These are phyloP conservation scores for Elongisporangium anandrum DNA, from an alignment of 352 stramenopile genomes.

Conservation along the genomic window DNA sequence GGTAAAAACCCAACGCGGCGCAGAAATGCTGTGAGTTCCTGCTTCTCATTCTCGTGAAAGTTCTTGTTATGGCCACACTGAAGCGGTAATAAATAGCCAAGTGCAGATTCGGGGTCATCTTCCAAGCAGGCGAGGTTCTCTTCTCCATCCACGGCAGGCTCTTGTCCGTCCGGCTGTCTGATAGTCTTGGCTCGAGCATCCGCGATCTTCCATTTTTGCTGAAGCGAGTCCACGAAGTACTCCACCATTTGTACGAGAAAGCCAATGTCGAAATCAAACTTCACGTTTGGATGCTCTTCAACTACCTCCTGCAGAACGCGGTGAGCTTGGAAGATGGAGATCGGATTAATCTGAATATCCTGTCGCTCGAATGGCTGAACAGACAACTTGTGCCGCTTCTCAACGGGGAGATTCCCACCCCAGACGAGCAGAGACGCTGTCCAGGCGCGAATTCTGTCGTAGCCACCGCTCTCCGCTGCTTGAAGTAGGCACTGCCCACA, in stretches of 20 bases:
- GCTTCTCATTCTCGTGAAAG: slow-evolving; percentile 71
- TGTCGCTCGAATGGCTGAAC: slow-evolving; percentile 66
- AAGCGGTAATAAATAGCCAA: slow-evolving; percentile 61
- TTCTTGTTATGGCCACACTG: slow-evolving; percentile 87
- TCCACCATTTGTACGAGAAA: slow-evolving; percentile 74
- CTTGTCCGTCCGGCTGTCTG: slow-evolving; percentile 9
- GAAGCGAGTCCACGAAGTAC: slow-evolving; percentile 66
- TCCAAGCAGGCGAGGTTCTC: neutral
- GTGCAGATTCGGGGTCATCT: slow-evolving; percentile 13
- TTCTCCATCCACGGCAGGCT: slow-evolving; percentile 1
- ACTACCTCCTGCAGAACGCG: slow-evolving; percentile 41
- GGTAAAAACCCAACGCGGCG: slow-evolving; percentile 32
- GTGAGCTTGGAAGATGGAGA: slow-evolving; percentile 54
- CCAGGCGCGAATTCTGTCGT: slow-evolving; percentile 82
- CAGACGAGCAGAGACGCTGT: slow-evolving; percentile 68
- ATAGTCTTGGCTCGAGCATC: slow-evolving; percentile 24
- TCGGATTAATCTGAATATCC: slow-evolving; percentile 58
- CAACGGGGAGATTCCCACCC: slow-evolving; percentile 44
- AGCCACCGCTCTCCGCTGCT: slow-evolving; percentile 61
- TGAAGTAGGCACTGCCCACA: slow-evolving; percentile 80
- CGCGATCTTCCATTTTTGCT: slow-evolving; percentile 37
- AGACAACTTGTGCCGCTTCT: slow-evolving; percentile 26
- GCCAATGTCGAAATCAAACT: slow-evolving; percentile 73
- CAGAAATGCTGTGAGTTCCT: slow-evolving; percentile 56
- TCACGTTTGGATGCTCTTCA: slow-evolving; percentile 52